phyloP scores from a whole-genome alignment of 768 basidiomycete species.

The Xerocomus potaroensis region DNA sequence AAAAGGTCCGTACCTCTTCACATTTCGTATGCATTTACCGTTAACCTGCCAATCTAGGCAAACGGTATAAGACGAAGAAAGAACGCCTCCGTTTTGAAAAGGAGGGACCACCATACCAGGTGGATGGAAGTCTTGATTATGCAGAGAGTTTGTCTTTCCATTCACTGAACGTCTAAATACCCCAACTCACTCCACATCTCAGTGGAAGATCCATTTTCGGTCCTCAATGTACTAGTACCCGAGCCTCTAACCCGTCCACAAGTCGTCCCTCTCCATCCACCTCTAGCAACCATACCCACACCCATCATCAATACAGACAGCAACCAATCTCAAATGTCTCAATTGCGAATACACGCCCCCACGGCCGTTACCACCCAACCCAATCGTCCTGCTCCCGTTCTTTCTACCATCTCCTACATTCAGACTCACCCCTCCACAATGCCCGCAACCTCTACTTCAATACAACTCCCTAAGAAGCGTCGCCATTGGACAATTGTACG shows the following conservation, averaged over 20 bases:
- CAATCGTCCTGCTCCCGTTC: conserved; percentile 10
- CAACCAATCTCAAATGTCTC: background rate
- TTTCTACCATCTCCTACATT: conserved; percentile 13
- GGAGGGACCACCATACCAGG: conserved; percentile 61
- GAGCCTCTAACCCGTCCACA: conserved; percentile 53
- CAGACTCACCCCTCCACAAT: background rate
- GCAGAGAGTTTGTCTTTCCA: conserved; percentile 48
- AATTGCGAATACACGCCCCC: conserved; percentile 20
- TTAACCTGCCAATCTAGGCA: conserved; percentile 40
- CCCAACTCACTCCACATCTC: conserved; percentile 2
- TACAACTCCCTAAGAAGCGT: conserved; percentile 29
- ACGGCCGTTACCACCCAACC: conserved; percentile 27
- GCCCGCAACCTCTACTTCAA: background rate
- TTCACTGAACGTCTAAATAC: background rate
- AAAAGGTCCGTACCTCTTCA: conserved; percentile 46
- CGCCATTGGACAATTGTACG: conserved; percentile 63
- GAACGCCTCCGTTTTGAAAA: conserved; percentile 74
- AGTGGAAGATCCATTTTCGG: conserved; percentile 80
- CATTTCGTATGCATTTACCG: background rate
- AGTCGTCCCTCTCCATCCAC: conserved; percentile 54
- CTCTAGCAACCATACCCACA: conserved; percentile 25
- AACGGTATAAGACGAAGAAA: conserved; percentile 77
- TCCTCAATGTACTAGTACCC: conserved; percentile 59
- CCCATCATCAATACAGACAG: background rate
- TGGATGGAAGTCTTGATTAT: conserved; percentile 82